Evolutionary conservation across 148 eudicot genomes (phyloP).

Genomic region (Rhododendron ferrugineum): DNA sequence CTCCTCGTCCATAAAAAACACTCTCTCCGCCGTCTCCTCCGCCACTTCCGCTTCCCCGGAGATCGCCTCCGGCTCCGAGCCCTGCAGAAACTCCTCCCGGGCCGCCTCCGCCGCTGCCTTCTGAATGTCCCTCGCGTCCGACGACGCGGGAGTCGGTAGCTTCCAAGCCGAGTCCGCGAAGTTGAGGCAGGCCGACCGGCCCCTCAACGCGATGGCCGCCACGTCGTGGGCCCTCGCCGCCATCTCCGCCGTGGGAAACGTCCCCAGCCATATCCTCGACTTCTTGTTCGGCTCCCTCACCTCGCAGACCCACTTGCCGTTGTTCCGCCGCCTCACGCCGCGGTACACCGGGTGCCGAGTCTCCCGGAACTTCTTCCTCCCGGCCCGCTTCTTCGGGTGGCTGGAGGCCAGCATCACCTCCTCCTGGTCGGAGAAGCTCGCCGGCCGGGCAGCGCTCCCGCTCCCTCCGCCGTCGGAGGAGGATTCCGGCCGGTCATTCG

Average conservation of each 20-base stretch:
- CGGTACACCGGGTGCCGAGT: conserved; percentile 58
- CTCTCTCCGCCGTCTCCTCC: background rate
- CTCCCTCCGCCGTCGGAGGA: background rate
- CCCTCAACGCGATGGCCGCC: conserved; percentile 45
- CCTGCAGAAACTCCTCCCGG: conserved; percentile 17
- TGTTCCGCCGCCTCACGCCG: conserved; percentile 40
- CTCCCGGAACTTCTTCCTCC: conserved; percentile 54
- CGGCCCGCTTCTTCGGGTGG: conserved; percentile 50
- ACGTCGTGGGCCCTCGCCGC: conserved; percentile 64
- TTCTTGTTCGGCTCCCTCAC: conserved; percentile 52
- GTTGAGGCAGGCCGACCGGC: conserved; percentile 35
- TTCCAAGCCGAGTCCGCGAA: conserved; percentile 54
- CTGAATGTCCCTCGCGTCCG: conserved; percentile 36
- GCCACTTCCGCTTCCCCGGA: background rate
- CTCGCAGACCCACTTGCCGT: conserved; percentile 57
- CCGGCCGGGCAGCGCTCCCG: background rate
- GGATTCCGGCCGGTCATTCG: background rate
- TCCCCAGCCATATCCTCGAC: conserved; percentile 52
- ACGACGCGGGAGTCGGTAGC: conserved; percentile 29
- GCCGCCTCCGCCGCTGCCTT: conserved; percentile 53
- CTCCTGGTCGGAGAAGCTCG: conserved; percentile 21
- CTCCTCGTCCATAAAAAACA: conserved; percentile 44
- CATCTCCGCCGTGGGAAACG: conserved; percentile 53
- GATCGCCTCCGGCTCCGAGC: background rate
- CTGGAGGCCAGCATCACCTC: conserved; percentile 33